phyloP scores from a whole-genome alignment of 768 basidiomycete species.

The Obba rivulosa region DNA sequence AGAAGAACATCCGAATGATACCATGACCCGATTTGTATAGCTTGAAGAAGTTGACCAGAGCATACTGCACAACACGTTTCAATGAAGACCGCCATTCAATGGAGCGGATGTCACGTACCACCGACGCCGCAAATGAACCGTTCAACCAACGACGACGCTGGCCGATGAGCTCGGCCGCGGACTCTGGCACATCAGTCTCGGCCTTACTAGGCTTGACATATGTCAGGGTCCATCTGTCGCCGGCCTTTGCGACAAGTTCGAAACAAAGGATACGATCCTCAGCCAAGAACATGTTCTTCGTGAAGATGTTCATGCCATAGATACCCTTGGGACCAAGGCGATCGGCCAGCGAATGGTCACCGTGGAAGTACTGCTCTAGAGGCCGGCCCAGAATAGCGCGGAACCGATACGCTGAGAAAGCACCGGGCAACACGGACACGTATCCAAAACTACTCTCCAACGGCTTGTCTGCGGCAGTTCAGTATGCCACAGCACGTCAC shows the following conservation, averaged over 20 bases:
- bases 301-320: conserved; percentile 96
- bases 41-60: conserved; percentile 88
- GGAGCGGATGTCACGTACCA: conserved; percentile 43
- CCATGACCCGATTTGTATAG: conserved; percentile 86
- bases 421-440: conserved; percentile 91
- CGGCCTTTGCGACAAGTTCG: conserved; percentile 89
- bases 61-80: conserved; percentile 48
- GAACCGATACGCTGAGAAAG: conserved; percentile 95
- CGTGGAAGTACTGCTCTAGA: conserved; percentile 81
- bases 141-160: conserved; percentile 97
- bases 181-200: conserved; percentile 94
- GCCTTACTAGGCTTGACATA: conserved; percentile 96
- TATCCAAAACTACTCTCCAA: conserved; percentile 95
- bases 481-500: conserved; percentile 7
- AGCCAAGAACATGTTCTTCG: conserved; percentile 87
- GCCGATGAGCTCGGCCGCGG: conserved; percentile 87
- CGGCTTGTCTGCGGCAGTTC: conserved; percentile 63
- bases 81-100: neutral
- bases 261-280: conserved; percentile 98
- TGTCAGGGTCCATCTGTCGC: conserved; percentile 83
- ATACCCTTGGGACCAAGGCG: conserved; percentile 92
- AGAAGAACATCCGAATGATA: conserved; percentile 91
- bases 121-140: conserved; percentile 90
- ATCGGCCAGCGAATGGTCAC: conserved; percentile 86
- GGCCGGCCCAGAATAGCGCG: conserved; percentile 88